phyloP scores from a whole-genome alignment of 768 basidiomycete genomes.

The Tricholoma saponaceum region DNA sequence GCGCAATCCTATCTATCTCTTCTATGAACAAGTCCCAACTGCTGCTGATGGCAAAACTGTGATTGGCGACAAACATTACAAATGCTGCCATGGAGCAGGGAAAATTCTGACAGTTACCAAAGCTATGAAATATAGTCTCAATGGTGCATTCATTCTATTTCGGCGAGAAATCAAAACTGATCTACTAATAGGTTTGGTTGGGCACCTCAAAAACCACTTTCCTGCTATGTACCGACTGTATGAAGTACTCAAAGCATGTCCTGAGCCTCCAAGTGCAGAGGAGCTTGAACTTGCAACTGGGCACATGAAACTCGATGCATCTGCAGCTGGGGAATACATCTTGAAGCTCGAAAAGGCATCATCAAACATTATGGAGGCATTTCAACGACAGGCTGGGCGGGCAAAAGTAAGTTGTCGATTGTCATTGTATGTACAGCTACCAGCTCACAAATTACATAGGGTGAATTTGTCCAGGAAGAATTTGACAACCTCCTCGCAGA shows the following conservation, averaged over 20 bases:
- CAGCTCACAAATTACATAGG: background rate
- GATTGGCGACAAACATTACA: slow-evolving; percentile 18
- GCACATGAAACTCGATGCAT: background rate
- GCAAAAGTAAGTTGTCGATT: background rate
- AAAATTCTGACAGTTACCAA: slow-evolving; percentile 16
- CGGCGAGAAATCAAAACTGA: background rate
- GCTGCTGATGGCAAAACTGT: background rate
- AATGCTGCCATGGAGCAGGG: slow-evolving; percentile 13
- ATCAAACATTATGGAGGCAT: background rate
- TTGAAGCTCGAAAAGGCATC: background rate
- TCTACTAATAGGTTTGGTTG: background rate
- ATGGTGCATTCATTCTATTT: background rate
- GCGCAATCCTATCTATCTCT: background rate
- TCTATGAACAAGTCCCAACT: background rate
- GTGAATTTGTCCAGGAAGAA: slow-evolving; percentile 10
- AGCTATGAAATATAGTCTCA: slow-evolving; percentile 5
- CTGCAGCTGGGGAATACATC: background rate
- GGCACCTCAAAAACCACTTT: background rate
- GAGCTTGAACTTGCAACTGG: background rate
- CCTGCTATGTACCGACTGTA: background rate
- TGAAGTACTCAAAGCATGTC: background rate
- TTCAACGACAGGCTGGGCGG: background rate
- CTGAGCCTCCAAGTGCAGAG: background rate
- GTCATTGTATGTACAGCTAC: background rate
- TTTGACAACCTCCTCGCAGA: slow-evolving; percentile 5